phyloP scores from a whole-genome alignment of 164 flowering plant genomes.

The Dillenia turbinata region DNA sequence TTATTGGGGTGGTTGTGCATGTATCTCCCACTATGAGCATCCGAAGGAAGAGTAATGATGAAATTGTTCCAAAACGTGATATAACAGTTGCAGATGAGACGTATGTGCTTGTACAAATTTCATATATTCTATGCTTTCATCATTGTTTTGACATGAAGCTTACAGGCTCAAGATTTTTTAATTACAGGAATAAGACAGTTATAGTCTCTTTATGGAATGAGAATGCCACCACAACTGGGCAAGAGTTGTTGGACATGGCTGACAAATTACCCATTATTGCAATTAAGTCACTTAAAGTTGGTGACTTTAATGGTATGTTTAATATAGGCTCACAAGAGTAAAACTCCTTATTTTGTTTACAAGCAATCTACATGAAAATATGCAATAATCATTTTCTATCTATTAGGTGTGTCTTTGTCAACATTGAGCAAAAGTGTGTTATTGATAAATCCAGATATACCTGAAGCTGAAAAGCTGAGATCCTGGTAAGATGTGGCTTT shows the following conservation, averaged over 20 bases:
- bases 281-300: conserved; percentile 78
- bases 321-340: background rate
- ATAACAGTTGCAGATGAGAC: conserved; percentile 90
- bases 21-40: conserved; percentile 80
- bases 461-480: conserved; percentile 75
- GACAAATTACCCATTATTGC: conserved; percentile 79
- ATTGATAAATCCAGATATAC: conserved; percentile 68
- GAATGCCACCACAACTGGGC: conserved; percentile 76
- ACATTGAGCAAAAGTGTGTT: conserved; percentile 58
- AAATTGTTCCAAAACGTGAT: conserved; percentile 82
- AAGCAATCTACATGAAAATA: background rate
- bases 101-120: conserved; percentile 27
- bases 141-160: background rate
- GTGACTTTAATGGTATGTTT: conserved; percentile 79
- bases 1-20: conserved; percentile 82
- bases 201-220: conserved; percentile 90
- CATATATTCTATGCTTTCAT: background rate
- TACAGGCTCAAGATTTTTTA: background rate
- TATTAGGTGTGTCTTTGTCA: conserved; percentile 78
- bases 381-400: conserved; percentile 1
- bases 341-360: background rate
- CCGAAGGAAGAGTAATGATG: conserved; percentile 77
- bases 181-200: conserved; percentile 82
- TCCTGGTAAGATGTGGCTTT: conserved; percentile 41
- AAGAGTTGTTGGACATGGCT: conserved; percentile 70